These are phyloP conservation scores for Nicotiana tabacum DNA, from an alignment of 257 asterid species.

Conservation along the genomic window DNA sequence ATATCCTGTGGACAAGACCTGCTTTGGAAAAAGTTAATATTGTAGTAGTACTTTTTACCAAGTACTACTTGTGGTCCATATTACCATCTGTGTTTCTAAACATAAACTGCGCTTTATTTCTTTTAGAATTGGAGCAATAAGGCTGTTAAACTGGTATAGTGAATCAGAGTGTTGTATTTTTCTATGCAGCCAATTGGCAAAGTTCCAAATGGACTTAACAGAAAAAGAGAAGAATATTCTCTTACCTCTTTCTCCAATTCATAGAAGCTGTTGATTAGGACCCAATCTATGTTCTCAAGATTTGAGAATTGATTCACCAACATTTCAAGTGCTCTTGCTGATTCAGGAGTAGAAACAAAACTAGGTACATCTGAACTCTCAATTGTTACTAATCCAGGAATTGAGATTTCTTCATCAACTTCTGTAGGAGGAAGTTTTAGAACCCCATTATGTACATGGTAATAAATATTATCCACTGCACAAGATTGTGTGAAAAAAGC, in stretches of 20 bases:
- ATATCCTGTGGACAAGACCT: too few relatives aligned
- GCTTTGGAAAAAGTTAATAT: too few relatives aligned
- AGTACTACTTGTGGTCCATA: too few relatives aligned
- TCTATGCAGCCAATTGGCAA: background rate
- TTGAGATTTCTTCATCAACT: background rate
- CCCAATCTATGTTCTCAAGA: conserved; percentile 18
- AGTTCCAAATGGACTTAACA: background rate
- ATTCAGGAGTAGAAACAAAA: background rate
- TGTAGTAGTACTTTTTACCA: too few relatives aligned
- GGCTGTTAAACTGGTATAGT: too few relatives aligned
- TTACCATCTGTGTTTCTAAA: too few relatives aligned
- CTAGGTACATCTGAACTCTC: conserved; percentile 8
- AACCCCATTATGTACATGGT: conserved; percentile 13
- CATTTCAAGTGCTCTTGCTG: background rate
- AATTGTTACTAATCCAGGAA: conserved; percentile 10
- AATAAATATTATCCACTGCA: conserved; percentile 16
- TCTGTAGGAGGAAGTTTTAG: background rate
- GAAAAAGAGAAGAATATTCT: background rate
- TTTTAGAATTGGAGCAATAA: too few relatives aligned
- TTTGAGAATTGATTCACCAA: conserved; percentile 12
- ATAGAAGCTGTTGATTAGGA: conserved; percentile 17
- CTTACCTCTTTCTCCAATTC: conserved; percentile 25
- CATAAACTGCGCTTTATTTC: background rate
- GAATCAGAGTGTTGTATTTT: too few relatives aligned
- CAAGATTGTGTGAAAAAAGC: conserved; percentile 19